These are phyloP conservation scores for Phyllosticta citribraziliensis DNA, from an alignment of 2,329 filamentous ascomycete genomes.

Conservation along the genomic window DNA sequence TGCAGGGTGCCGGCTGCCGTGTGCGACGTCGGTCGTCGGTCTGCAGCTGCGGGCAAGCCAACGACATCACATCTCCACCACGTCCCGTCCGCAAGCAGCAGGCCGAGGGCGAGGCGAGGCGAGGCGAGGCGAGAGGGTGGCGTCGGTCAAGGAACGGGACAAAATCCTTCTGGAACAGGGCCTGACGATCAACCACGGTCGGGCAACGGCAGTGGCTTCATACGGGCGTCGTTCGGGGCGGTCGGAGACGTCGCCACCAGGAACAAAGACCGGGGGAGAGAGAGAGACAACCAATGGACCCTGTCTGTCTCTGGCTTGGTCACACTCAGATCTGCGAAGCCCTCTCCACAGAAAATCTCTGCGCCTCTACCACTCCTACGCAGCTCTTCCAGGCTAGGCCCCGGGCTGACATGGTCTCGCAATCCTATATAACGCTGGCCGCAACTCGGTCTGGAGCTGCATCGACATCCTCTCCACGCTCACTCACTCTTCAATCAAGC, in stretches of 20 bases:
- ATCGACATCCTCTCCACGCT: slow-evolving; percentile 87
- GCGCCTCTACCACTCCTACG: not conserved
- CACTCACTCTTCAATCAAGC: slow-evolving; percentile 49
- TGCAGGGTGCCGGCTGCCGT: not conserved
- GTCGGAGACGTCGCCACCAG: not conserved
- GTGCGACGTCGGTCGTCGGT: not conserved
- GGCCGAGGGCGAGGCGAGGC: too few relatives aligned
- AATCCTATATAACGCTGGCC: not conserved
- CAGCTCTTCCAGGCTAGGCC: slow-evolving; percentile 1
- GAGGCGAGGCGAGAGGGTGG: too few relatives aligned
- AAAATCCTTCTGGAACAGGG: not conserved
- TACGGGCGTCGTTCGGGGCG: not conserved
- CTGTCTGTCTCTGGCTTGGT: not conserved
- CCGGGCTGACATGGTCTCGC: not conserved
- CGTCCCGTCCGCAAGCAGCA: not conserved
- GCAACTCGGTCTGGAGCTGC: slow-evolving; percentile 7
- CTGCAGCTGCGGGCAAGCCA: not conserved
- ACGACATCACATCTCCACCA: not conserved
- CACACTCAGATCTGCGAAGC: not conserved
- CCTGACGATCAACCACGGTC: not conserved
- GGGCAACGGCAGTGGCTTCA: not conserved
- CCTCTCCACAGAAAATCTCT: slow-evolving; percentile 11
- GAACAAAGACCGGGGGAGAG: too few relatives aligned
- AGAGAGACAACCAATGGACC: not conserved
- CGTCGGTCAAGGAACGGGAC: not conserved